These are phyloP conservation scores for Hibiscus syriacus DNA, from an alignment of 345 rosid genomes.

Conservation along the genomic window DNA sequence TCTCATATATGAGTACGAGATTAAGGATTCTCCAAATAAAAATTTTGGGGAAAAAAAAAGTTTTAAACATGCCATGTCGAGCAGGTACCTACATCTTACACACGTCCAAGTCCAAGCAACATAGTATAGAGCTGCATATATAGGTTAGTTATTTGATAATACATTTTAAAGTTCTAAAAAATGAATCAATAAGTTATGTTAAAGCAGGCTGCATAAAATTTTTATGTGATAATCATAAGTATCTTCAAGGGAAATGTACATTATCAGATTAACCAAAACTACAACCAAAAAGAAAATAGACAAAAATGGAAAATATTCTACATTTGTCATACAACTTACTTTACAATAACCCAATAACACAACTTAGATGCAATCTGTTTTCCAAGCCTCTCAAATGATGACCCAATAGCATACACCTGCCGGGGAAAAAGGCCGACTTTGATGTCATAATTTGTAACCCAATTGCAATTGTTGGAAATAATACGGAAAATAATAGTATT, in stretches of 20 bases:
- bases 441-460: background rate
- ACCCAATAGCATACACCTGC: slow-evolving; percentile 94
- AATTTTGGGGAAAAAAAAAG: background rate
- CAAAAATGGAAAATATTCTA: slow-evolving; percentile 30
- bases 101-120: background rate
- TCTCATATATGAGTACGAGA: background rate
- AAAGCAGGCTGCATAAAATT: background rate
- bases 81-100: background rate
- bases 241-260: background rate
- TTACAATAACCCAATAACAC: slow-evolving; percentile 87
- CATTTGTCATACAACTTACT: slow-evolving; percentile 24
- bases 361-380: slow-evolving; percentile 80
- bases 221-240: background rate
- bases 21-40: background rate
- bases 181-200: background rate
- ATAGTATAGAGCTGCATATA: background rate
- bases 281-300: background rate
- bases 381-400: slow-evolving; percentile 97
- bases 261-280: slow-evolving; percentile 2
- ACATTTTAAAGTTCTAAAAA: background rate
- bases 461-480: background rate
- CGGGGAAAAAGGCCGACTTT: slow-evolving; percentile 5
- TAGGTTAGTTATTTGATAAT: background rate
- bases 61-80: background rate
- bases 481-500: background rate